Base-by-base conservation (phyloP, 345 rosid genomes). In the Anacardium occidentale region DNA sequence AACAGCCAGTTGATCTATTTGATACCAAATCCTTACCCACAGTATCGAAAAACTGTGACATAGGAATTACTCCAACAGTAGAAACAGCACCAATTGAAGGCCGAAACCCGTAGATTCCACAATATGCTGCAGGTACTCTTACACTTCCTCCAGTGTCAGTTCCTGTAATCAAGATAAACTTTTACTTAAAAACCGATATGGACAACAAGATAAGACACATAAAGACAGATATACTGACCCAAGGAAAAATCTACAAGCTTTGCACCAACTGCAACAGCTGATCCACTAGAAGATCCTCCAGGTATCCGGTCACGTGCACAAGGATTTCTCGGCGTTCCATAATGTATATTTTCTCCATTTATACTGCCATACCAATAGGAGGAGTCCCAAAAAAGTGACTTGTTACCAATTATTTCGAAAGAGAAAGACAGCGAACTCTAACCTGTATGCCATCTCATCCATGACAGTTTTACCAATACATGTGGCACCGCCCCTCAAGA, bases 361-460 rank as follows among this genome's bases (percentile, higher is more conserved):
- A 94, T 90, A 75, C 97, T 92, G 84, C 76, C 10, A 62, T 32
- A 14, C 25, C 9, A 21, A 17, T 50, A 14, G 42, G 9, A 7
- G 42, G 42, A 37, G 42, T 37, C 42, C 17, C 4, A 47, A 56
- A 10, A 10, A 10, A 12, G 3, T 10, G 15, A 11, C 51, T 47
- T 47, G 17, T 14, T 47, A 11, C 3, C 17, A 1, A 50, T 6
- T 13, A 50, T 12, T 13, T 50, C 18, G 18, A 3, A 11, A 26
- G 45, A 47, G 5, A 0, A 70, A 12, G 11, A 12, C 18, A 6
- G 40, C 24, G 42, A 51, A 24, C 14, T 42, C 78, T 60, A 63
- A 90, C 98, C 98, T 82, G 83, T 86, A 90, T 6, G 97, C 98
- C 98, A 94, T 89, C 84, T 94, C 98, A 81, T 94, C 96, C 98